These are phyloP conservation scores for Debaryomyces prosopidis DNA, from an alignment of 805 yeast genomes.

Conservation along the genomic window DNA sequence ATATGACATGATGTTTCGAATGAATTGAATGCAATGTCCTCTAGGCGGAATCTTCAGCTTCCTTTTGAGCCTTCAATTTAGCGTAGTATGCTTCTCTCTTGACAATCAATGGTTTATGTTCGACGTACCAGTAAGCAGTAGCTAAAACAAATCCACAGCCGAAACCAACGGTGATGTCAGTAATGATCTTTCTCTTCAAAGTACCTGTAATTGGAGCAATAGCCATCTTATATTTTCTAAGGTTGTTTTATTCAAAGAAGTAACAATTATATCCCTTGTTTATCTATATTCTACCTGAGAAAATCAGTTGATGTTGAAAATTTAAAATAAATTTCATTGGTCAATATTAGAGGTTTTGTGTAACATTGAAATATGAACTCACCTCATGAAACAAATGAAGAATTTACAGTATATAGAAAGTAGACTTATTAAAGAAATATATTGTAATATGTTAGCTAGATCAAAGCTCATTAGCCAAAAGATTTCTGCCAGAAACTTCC, in stretches of 20 bases:
- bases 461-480: constrained; percentile 11
- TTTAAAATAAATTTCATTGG: constrained; percentile 15
- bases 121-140: constrained; percentile 83
- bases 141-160: constrained; percentile 55
- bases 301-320: background rate
- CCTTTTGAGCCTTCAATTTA: constrained; percentile 72
- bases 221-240: constrained; percentile 48
- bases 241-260: background rate
- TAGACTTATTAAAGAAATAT: background rate
- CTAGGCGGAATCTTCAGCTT: constrained; percentile 49
- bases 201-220: constrained; percentile 86
- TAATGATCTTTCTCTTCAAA: constrained; percentile 74
- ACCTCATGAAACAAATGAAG: background rate
- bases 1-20: background rate
- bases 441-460: constrained; percentile 23
- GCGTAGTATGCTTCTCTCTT: constrained; percentile 86
- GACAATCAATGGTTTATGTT: constrained; percentile 70
- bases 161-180: constrained; percentile 75
- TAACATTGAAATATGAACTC: constrained; percentile 6
- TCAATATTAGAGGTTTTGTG: constrained; percentile 8
- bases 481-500: constrained; percentile 37
- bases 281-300: background rate
- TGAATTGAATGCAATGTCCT: background rate
- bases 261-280: background rate
- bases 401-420: background rate